Evolutionary conservation across 257 asterid genomes (phyloP), one percentile per base, ranked within the genome.

Genomic region (Solanum chilense): DNA sequence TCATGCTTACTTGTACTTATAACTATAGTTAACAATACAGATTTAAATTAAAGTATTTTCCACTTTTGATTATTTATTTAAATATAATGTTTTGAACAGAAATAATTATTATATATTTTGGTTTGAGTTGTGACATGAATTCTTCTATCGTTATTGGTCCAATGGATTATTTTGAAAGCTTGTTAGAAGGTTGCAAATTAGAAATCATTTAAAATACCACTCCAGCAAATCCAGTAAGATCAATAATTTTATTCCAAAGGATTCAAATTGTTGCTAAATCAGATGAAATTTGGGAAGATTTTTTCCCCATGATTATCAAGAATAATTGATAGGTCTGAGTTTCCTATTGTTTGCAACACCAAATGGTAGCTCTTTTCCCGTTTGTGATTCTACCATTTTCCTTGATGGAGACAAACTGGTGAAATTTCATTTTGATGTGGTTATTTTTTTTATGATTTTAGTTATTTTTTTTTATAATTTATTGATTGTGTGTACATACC

Each of bases 201-300:
- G 64, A 56, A 56, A 56, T 56, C 23, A 18, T 56, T 56, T 56
- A 1, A 18, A 18, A 56, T 20, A 9, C 66, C 20, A 58, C 66
- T 58, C n/a, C 66, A 18, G 6, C 0, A 20, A 25, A 58, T 58
- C 5, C 0, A 20, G 0, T 58, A 58, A 20, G 66, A 58, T 20
- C 66, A 7, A 20, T 3, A 20, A 58, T 58, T 0, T 58, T 8
- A 20, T 1, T 58, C 66, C 2, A 58, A 9, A 58, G n/a, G 68
- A 6, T 88, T 89, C 89, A 87, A 86, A 42, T 84, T 86, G 85
- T 86, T 27, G 84, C 85, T 1, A 86, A 90, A 2, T 90, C 87
- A 68, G 91, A 90, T 86, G 6, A 86, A 20, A 90, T 88, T 6
- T 90, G 92, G 92, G 86, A 42, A 70, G 60, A 7, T 56, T 56